Conservation (phyloP, 129 eudicot genomes). For the Sambucus nigra region DNA sequence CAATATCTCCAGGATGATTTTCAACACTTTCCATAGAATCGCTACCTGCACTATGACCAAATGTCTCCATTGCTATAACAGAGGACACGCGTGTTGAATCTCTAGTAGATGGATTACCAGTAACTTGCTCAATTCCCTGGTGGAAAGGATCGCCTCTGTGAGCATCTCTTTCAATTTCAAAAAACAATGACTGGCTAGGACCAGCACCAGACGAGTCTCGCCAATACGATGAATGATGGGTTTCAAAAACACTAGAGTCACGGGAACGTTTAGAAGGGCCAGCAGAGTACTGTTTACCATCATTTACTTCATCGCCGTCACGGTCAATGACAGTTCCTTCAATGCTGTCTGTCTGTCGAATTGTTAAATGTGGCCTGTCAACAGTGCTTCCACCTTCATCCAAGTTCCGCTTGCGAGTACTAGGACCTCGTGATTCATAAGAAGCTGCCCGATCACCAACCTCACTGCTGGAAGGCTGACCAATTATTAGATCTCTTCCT, state of each 20-base stretch:
- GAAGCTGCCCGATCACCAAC: slow-evolving; percentile 92
- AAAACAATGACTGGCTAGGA: slow-evolving; percentile 55
- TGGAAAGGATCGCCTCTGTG: slow-evolving; percentile 26
- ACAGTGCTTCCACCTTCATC: slow-evolving; percentile 97
- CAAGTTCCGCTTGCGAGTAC: slow-evolving; percentile 65
- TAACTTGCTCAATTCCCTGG: slow-evolving; percentile 29
- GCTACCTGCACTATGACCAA: slow-evolving; percentile 38
- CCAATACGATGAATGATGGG: slow-evolving; percentile 24
- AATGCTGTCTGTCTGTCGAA: slow-evolving; percentile 68
- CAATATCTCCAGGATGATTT: slow-evolving; percentile 68
- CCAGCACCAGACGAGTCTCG: slow-evolving; percentile 63
- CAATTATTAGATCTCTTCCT: slow-evolving; percentile 57
- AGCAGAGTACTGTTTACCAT: slow-evolving; percentile 50
- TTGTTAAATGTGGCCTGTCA: slow-evolving; percentile 48
- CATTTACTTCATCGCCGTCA: slow-evolving; percentile 81
- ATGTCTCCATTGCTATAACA: slow-evolving; percentile 83
- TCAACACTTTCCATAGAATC: slow-evolving; percentile 97
- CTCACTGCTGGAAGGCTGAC: slow-evolving; percentile 86
- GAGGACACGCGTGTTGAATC: slow-evolving; percentile 84
- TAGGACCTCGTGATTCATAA: slow-evolving; percentile 87
- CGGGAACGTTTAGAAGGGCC: slow-evolving; percentile 85
- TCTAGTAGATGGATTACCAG: slow-evolving; percentile 36
- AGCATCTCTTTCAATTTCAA: slow-evolving; percentile 48
- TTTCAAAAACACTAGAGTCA: slow-evolving; percentile 41
- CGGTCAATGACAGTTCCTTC: slow-evolving; percentile 87